phyloP scores from a whole-genome alignment of 805 yeast species.

The Spathaspora hagerdaliae region DNA sequence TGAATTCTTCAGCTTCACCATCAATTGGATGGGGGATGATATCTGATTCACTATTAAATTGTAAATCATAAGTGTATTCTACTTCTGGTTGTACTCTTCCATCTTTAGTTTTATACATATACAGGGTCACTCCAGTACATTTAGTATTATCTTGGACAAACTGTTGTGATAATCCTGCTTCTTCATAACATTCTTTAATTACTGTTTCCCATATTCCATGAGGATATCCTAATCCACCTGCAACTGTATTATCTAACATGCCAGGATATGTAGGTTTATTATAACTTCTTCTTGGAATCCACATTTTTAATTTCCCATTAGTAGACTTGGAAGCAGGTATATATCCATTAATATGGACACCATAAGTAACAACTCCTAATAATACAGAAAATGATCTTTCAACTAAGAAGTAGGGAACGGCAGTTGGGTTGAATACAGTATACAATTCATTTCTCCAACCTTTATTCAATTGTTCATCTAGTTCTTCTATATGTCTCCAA shows the following conservation, averaged over 20 bases:
- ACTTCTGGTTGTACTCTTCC: conserved; percentile 86
- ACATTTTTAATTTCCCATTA: conserved; percentile 48
- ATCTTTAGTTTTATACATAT: conserved; percentile 46
- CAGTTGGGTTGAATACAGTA: conserved; percentile 56
- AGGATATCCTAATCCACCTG: conserved; percentile 91
- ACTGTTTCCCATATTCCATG: conserved; percentile 71
- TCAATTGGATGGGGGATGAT: conserved; percentile 44
- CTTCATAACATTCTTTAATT: conserved; percentile 84
- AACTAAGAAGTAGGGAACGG: conserved; percentile 56
- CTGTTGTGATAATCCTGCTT: conserved; percentile 68
- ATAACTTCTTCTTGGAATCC: conserved; percentile 82
- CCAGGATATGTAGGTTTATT: conserved; percentile 87
- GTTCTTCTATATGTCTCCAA: conserved; percentile 31
- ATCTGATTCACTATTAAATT: conserved; percentile 40
- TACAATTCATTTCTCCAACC: conserved; percentile 91
- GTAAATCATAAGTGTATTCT: conserved; percentile 74
- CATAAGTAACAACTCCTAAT: conserved; percentile 85
- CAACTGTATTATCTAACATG: conserved; percentile 88
- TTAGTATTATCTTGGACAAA: conserved; percentile 44
- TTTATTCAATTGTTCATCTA: conserved; percentile 28
- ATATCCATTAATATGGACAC: conserved; percentile 84
- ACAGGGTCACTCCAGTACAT: conserved; percentile 66
- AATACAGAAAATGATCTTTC: conserved; percentile 82
- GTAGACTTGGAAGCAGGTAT: conserved; percentile 39
- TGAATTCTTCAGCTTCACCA: conserved; percentile 68